A percentile compares a stretch with the other conserved stretches of the same genome.
Evolutionary conservation across 495 filamentous ascomycete species (phyloP).

Genomic region (Penicillium alfredii): DNA sequence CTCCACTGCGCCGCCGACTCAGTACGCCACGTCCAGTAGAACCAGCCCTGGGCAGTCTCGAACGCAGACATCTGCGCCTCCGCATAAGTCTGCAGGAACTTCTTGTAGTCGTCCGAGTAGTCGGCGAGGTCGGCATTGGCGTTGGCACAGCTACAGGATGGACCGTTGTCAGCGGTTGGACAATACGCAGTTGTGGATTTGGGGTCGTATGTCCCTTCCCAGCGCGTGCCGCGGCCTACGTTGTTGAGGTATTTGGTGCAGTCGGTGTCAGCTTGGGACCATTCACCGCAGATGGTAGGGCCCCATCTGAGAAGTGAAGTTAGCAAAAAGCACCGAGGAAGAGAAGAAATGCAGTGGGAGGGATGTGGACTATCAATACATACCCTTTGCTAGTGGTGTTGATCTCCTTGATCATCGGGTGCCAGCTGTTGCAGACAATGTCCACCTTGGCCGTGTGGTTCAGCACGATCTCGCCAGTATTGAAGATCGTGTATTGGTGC

Average conservation of each 20-base stretch:
- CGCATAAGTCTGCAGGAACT: conserved; percentile 82
- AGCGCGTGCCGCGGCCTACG: conserved; percentile 79
- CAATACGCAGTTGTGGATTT: conserved; percentile 62
- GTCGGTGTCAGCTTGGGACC: conserved; percentile 97
- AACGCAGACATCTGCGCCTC: conserved; percentile 94
- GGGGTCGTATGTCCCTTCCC: conserved; percentile 73
- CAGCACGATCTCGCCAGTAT: conserved; percentile 64
- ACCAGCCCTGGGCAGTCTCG: conserved; percentile 90
- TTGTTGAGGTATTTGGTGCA: conserved; percentile 86
- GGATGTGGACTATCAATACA: conserved; percentile 5
- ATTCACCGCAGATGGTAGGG: conserved; percentile 95
- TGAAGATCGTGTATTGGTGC: conserved; percentile 92
- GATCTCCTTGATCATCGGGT: conserved; percentile 62
- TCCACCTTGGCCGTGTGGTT: conserved; percentile 71
- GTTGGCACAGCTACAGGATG: conserved; percentile 60
- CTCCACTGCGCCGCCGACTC: conserved; percentile 86
- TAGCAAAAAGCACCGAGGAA: conserved; percentile 1
- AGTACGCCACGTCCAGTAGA: conserved; percentile 94
- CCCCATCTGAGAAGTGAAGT: conserved; percentile 56
- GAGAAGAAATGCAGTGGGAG: too few relatives aligned
- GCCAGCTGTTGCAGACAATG: conserved; percentile 85
- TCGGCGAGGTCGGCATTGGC: conserved; percentile 66
- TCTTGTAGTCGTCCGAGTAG: conserved; percentile 73
- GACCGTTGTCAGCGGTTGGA: conserved; percentile 50
- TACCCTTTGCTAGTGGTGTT: conserved; percentile 67